Base-by-base conservation (phyloP, 257 asterid species). In the Paulownia fortunei region DNA sequence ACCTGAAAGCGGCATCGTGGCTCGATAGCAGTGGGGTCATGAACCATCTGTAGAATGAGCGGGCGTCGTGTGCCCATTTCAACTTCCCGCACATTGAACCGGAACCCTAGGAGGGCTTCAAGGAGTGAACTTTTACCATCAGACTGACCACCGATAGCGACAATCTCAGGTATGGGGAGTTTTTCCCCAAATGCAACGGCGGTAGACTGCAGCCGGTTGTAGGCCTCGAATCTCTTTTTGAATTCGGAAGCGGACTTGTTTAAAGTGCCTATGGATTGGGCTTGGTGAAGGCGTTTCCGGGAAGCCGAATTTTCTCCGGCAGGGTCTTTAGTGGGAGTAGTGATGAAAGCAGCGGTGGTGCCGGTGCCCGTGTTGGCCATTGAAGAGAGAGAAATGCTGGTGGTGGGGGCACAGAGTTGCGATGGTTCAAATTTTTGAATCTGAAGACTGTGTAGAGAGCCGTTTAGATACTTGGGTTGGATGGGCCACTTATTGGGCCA, bases 31-130 rank as follows among this genome's bases (percentile, higher is more conserved):
- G 86, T 64, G 8, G 93, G 61, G 18, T 95, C 97, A 62, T 95
- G 96, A 54, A 95, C 82, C 99, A 95, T 95, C 85, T 95, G 99
- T 32, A 95, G 78, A 71, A 95, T 89, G 78, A 95, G 93, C 11
- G 99, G 99, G 2, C 99, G 92, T 37, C 99, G 90, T 36, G 99
- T 95, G 24, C 99, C 99, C 99, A 95, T 95, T 82, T 95, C 99
- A 41, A 95, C 99, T 80, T 95, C 99, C 30, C 99, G 89, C 56
- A 95, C 96, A 67, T 95, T 94, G 84, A 95, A 95, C 0, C 99
- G 93, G 82, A 95, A 95, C 44, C 99, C 99, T 61, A 95, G 79
- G 18, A 95, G 88, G 3, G 97, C 99, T 89, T 95, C 99, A 12
- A 95, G 98, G n/a, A 95, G 91, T n/a, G 99, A 90, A 76, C 99